These are phyloP conservation scores for Nicotiana paniculata DNA, from an alignment of 257 asterid species.

Conservation along the genomic window DNA sequence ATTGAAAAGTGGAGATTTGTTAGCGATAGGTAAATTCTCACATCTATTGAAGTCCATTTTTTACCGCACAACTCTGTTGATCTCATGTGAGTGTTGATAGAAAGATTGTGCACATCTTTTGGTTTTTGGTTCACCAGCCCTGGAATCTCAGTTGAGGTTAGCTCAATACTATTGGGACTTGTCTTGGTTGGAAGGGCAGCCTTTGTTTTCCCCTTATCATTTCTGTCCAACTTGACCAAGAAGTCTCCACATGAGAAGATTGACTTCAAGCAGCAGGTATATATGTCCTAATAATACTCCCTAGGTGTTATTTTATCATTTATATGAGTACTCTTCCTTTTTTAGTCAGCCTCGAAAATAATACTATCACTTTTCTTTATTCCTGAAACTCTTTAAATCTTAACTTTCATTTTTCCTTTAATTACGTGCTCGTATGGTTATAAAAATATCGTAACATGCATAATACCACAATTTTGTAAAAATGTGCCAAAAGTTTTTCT, in stretches of 20 bases:
- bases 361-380: no score
- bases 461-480: neutral
- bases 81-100: neutral
- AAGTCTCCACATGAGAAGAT: conserved; percentile 56
- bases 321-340: neutral
- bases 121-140: conserved; percentile 38
- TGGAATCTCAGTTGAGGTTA: conserved; percentile 48
- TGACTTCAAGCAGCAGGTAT: conserved; percentile 66
- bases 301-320: no score
- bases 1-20: conserved; percentile 85
- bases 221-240: conserved; percentile 79
- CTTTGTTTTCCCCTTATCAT: conserved; percentile 84
- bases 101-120: neutral
- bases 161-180: conserved; percentile 79
- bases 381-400: neutral
- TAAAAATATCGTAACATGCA: neutral
- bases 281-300: neutral
- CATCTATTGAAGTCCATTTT: neutral
- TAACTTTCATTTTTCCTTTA: neutral
- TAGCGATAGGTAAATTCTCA: conserved; percentile 53
- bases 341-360: neutral
- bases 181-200: conserved; percentile 87
- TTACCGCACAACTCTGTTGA: neutral
- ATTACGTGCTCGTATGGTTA: neutral
- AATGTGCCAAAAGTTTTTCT: no score